Evolutionary conservation across 2,329 filamentous ascomycete genomes (phyloP), one percentile per base, ranked within the genome.

Genomic region (Ambrosiella beaveri): DNA sequence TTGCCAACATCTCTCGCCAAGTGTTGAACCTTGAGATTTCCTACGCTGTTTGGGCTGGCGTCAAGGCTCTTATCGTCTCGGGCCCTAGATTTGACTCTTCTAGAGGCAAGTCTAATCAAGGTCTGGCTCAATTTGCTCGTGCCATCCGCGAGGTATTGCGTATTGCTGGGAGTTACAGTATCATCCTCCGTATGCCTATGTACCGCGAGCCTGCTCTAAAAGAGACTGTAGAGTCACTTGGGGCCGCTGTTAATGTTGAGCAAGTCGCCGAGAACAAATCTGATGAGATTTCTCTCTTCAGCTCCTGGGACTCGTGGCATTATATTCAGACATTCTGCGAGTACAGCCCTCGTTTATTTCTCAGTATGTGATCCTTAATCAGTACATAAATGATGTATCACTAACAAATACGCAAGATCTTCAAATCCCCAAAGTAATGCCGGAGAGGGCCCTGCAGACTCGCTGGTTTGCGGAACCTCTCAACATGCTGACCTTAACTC

Each of bases 251-350:
- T 7, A 56, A 53, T n/a, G 49, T 3, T 36, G 75, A 57, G 47
- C n/a, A 45, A 11, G 27, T 51, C 61, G 61, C 69, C 1, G 66
- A 69, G 11, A 63, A 69, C 39, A 64, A 65, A 6, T 71, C 74
- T 37, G 75, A 74, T 38, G 76, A 81, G 19, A 72, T 84, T 61
- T 85, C 91, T 65, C 69, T 86, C 0, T 93, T 88, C 69, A 83
- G 83, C 57, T 78, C 84, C 1, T 98, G 94, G 94, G 90, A 97
- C 70, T 84, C 86, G 1, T 98, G 93, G 93, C 85, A 98, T 68
- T 76, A 84, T 19, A 85, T 98, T 65, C 80, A 93, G 57, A 84
- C 83, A 57, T 75, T 88, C 59, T 96, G 89, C 77, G 85, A 84
- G 71, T 97, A 98, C 71, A 85, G 84, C 69, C 72, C 78, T 59